Conservation (phyloP, 2,329 filamentous ascomycete species). For the Trichoderma hamatum region DNA sequence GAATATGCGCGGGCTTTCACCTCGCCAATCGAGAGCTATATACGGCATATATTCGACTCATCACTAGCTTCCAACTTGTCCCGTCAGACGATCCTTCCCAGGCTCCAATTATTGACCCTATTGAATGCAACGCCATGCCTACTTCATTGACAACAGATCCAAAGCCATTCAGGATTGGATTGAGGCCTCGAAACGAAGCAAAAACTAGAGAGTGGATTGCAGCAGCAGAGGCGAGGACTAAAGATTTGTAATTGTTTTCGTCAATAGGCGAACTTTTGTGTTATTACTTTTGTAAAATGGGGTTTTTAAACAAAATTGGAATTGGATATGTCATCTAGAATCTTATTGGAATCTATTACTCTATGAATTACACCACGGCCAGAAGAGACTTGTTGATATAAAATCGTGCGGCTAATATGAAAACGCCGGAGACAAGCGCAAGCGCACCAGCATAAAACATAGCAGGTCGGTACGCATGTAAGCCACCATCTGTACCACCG, state of each 20-base stretch:
- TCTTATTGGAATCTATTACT: background rate
- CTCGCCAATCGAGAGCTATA: slow-evolving; percentile 66
- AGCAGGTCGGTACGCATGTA: slow-evolving; percentile 58
- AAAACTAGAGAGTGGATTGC: slow-evolving; percentile 56
- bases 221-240: slow-evolving; percentile 55
- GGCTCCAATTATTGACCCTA: slow-evolving; percentile 56
- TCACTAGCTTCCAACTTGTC: slow-evolving; percentile 60
- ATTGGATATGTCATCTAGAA: background rate
- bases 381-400: slow-evolving; percentile 43
- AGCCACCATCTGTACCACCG: slow-evolving; percentile 49
- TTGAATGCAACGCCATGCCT: slow-evolving; percentile 60
- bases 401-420: slow-evolving; percentile 48
- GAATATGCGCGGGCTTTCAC: slow-evolving; percentile 66
- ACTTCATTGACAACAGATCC: slow-evolving; percentile 64
- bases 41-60: slow-evolving; percentile 61
- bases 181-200: slow-evolving; percentile 51
- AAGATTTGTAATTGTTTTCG: slow-evolving; percentile 36
- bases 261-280: background rate
- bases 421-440: slow-evolving; percentile 47
- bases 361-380: slow-evolving; percentile 28
- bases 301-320: background rate
- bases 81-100: slow-evolving; percentile 48
- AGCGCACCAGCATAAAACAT: slow-evolving; percentile 63
- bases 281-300: background rate
- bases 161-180: slow-evolving; percentile 63